phyloP scores from a whole-genome alignment of 306 rosid species.

The Crataegus laevigata region DNA sequence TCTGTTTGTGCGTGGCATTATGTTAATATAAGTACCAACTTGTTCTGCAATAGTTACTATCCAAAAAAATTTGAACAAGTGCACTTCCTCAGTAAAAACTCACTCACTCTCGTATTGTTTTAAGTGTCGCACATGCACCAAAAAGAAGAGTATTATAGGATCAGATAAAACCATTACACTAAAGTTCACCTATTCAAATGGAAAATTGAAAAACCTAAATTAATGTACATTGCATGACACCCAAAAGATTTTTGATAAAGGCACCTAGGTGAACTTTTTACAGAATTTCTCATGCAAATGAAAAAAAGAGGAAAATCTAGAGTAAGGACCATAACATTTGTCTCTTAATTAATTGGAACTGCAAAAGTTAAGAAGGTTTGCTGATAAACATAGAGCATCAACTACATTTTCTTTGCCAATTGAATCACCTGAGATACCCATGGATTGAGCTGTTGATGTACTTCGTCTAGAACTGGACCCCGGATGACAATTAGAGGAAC shows the following conservation, averaged over 20 bases:
- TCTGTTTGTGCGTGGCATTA: conserved; percentile 9
- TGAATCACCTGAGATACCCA: conserved; percentile 38
- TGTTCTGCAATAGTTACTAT: not conserved
- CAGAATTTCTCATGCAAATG: not conserved
- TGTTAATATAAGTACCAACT: not conserved
- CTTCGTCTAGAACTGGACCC: conserved; percentile 38
- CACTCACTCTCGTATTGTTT: not conserved
- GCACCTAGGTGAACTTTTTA: not conserved
- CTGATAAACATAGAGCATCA: conserved; percentile 14
- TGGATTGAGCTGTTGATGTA: conserved; percentile 31
- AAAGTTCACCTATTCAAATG: not conserved
- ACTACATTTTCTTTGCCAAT: conserved; percentile 6
- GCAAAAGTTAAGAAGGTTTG: not conserved
- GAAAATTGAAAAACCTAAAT: not conserved
- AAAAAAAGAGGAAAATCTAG: not conserved
- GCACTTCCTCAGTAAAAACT: not conserved
- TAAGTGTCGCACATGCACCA: not conserved
- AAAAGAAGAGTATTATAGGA: not conserved
- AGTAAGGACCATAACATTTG: not conserved
- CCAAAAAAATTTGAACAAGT: not conserved
- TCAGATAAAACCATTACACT: not conserved
- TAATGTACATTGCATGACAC: not conserved
- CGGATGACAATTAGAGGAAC: conserved; percentile 26
- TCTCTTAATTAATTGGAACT: not conserved
- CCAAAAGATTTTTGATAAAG: not conserved